Percentiles rank a stretch among this genome's conserved stretches.
These are phyloP conservation scores for Coniochaeta pulveracea DNA, from an alignment of 2,329 filamentous ascomycete species.

Conservation along the genomic window DNA sequence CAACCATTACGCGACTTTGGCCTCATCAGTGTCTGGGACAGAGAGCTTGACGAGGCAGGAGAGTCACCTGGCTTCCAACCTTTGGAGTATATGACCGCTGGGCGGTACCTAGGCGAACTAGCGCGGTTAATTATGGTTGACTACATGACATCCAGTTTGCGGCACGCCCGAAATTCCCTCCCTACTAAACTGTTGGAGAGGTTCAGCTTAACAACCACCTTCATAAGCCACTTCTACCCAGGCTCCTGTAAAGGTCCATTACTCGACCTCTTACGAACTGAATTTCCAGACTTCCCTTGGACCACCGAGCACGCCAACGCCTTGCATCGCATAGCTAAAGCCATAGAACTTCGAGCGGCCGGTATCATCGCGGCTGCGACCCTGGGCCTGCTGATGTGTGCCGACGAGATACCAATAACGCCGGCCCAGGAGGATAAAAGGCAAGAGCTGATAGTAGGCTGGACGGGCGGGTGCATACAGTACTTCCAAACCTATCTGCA, in stretches of 20 bases:
- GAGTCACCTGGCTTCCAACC: conserved; percentile 69
- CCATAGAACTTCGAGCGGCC: conserved; percentile 61
- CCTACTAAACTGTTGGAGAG: conserved; percentile 42
- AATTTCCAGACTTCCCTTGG: conserved; percentile 54
- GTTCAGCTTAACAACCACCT: conserved; percentile 60
- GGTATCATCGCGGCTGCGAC: conserved; percentile 64
- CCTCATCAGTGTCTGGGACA: conserved; percentile 63
- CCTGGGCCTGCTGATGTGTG: conserved; percentile 56
- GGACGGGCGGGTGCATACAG: conserved; percentile 72
- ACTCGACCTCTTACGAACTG: conserved; percentile 33
- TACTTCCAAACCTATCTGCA: conserved; percentile 27
- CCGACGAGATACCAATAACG: conserved; percentile 46
- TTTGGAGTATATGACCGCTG: conserved; percentile 75
- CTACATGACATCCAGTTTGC: conserved; percentile 38
- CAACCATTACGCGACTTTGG: conserved; percentile 49
- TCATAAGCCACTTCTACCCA: conserved; percentile 59
- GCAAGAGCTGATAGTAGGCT: conserved; percentile 65
- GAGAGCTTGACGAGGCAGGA: conserved; percentile 51
- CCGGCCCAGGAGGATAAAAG: conserved; percentile 13
- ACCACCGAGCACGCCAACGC: conserved; percentile 44
- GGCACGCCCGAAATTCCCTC: conserved; percentile 29
- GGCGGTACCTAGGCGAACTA: conserved; percentile 67
- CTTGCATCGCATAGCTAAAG: conserved; percentile 56
- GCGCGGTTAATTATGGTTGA: conserved; percentile 60
- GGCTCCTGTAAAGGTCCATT: conserved; percentile 26